Percentiles rank a stretch among this genome's conserved stretches.
Evolutionary conservation across 352 stramenopile species (phyloP).

Genomic region (Halophytophthora batemanensis): DNA sequence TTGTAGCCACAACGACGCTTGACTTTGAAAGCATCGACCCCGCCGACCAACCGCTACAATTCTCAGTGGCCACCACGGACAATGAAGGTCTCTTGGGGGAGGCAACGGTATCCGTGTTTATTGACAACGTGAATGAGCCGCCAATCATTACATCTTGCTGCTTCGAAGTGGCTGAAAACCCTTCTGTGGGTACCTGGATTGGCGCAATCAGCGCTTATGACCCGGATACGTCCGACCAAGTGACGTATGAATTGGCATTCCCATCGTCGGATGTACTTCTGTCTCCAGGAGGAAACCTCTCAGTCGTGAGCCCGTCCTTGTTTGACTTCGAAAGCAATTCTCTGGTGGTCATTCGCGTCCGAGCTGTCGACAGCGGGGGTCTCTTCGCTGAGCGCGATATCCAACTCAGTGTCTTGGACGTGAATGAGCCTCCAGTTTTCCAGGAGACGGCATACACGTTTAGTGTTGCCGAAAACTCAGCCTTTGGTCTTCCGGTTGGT

Average conservation of each 20-base stretch:
- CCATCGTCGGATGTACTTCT: conserved; percentile 35
- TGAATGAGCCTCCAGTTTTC: conserved; percentile 55
- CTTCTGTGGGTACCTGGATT: conserved; percentile 35
- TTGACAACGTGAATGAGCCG: conserved; percentile 56
- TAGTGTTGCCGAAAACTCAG: conserved; percentile 39
- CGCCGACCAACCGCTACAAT: conserved; percentile 16
- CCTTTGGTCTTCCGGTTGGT: conserved; percentile 29
- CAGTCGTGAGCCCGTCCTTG: conserved; percentile 22
- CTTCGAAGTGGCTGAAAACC: conserved; percentile 50
- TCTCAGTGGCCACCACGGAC: conserved; percentile 35
- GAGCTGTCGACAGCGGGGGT: conserved; percentile 31
- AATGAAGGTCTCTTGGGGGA: conserved; percentile 35
- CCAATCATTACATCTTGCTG: conserved; percentile 24
- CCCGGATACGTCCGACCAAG: conserved; percentile 31
- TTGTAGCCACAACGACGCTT: conserved; percentile 17
- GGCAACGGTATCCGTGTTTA: conserved; percentile 26
- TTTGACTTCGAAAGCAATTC: conserved; percentile 56
- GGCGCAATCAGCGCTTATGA: conserved; percentile 32
- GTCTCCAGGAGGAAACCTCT: conserved; percentile 36
- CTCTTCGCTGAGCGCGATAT: conserved; percentile 37
- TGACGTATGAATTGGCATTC: conserved; percentile 24
- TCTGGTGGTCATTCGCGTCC: conserved; percentile 29
- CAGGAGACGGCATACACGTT: conserved; percentile 36
- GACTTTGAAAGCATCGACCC: conserved; percentile 37
- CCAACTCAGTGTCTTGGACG: conserved; percentile 36